Conservation (phyloP, 345 rosid species). For the Hibiscus mutabilis region DNA sequence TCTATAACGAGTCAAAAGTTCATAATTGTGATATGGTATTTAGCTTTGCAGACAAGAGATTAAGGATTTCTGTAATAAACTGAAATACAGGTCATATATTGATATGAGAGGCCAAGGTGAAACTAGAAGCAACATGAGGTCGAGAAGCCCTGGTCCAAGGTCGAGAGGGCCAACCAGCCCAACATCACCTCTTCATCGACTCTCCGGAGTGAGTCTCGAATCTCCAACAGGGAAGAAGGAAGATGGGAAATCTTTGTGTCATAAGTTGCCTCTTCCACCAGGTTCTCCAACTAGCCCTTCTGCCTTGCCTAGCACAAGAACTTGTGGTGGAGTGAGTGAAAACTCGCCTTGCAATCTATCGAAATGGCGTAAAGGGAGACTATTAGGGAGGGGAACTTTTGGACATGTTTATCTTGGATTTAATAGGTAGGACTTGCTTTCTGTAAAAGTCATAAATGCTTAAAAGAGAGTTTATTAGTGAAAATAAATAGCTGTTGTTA, state of each 20-base stretch:
- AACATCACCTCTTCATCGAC: slow-evolving; percentile 64
- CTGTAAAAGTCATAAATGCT: neutral
- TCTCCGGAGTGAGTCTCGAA: slow-evolving; percentile 45
- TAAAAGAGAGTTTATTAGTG: neutral
- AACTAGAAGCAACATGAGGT: slow-evolving; percentile 25
- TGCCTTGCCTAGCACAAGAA: slow-evolving; percentile 38
- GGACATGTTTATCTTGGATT: slow-evolving; percentile 93
- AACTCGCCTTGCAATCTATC: slow-evolving; percentile 32
- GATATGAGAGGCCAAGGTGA: slow-evolving; percentile 46
- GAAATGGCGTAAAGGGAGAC: slow-evolving; percentile 82
- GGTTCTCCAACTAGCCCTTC: slow-evolving; percentile 80
- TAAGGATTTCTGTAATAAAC: neutral
- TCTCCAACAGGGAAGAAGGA: slow-evolving; percentile 57
- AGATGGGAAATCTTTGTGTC: slow-evolving; percentile 58
- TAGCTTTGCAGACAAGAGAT: neutral
- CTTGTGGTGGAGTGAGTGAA: slow-evolving; percentile 38
- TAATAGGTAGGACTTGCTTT: slow-evolving; percentile 51
- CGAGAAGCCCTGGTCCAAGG: slow-evolving; percentile 49
- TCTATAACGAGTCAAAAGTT: neutral
- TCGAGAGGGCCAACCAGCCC: slow-evolving; percentile 65
- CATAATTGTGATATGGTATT: neutral
- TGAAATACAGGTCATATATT: slow-evolving; percentile 21
- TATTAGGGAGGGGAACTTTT: slow-evolving; percentile 91
- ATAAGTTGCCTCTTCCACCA: slow-evolving; percentile 90
- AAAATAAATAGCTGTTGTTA: neutral